Evolutionary conservation across 2,329 filamentous ascomycete genomes (phyloP).

Genomic region (Penicillium aurantiogriseum): DNA sequence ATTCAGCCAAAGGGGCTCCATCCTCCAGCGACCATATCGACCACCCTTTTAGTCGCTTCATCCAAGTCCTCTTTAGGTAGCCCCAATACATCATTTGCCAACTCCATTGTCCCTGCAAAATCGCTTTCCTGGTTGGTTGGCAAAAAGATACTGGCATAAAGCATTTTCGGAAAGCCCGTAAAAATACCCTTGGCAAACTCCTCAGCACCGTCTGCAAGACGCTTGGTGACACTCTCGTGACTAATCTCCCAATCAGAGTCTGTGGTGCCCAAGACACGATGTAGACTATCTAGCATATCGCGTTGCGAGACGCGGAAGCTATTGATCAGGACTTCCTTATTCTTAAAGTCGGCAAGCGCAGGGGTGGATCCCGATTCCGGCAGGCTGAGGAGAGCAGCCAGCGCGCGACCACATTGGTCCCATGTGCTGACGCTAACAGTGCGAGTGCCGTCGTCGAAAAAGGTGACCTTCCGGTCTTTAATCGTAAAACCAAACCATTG

Average conservation of each 20-base stretch:
- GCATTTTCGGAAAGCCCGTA: slow-evolving; percentile 8
- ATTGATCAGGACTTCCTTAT: slow-evolving; percentile 51
- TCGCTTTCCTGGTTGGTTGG: slow-evolving; percentile 2
- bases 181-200: slow-evolving; percentile 6
- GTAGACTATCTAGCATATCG: slow-evolving; percentile 61
- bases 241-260: slow-evolving; percentile 56
- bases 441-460: slow-evolving; percentile 57
- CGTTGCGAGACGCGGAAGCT: slow-evolving; percentile 60
- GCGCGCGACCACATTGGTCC: slow-evolving; percentile 54
- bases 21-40: slow-evolving; percentile 15
- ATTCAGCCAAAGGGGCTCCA: slow-evolving; percentile 13
- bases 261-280: slow-evolving; percentile 56
- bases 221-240: slow-evolving; percentile 11
- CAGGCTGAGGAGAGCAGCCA: slow-evolving; percentile 53
- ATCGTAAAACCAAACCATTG: slow-evolving; percentile 52
- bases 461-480: slow-evolving; percentile 39
- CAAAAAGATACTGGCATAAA: slow-evolving; percentile 13
- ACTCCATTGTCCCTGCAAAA: slow-evolving; percentile 5
- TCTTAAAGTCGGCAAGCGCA: slow-evolving; percentile 28
- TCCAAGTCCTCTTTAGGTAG: slow-evolving; percentile 16
- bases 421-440: slow-evolving; percentile 61
- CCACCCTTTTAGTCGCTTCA: slow-evolving; percentile 16
- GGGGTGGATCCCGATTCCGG: slow-evolving; percentile 40
- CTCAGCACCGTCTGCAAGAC: slow-evolving; percentile 11
- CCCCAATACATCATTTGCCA: slow-evolving; percentile 9